Conservation (phyloP, 257 asterid genomes). For the Ballota nigra region DNA sequence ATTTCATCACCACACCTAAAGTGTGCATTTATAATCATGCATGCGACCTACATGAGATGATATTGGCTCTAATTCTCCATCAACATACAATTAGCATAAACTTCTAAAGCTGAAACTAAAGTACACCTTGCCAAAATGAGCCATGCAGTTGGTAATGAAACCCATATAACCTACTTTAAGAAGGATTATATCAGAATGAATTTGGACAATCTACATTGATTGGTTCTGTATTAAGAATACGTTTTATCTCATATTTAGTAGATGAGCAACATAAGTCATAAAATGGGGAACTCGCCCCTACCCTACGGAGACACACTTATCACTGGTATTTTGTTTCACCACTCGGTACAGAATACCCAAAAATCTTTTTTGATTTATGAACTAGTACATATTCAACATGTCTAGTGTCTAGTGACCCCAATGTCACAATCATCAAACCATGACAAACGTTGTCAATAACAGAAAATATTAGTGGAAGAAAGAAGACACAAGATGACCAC, state of each 20-base stretch:
- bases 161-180: neutral
- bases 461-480: neutral
- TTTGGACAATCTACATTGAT: neutral
- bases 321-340: neutral
- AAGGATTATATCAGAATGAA: neutral
- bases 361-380: neutral
- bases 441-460: neutral
- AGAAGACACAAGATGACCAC: neutral
- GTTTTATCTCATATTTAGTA: neutral
- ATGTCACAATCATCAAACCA: conserved; percentile 6
- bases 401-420: conserved; percentile 2
- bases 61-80: neutral
- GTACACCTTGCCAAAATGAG: neutral
- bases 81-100: neutral
- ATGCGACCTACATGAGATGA: neutral
- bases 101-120: neutral
- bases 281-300: neutral
- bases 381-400: neutral
- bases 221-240: neutral
- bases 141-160: neutral
- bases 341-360: neutral
- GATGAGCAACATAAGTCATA: neutral
- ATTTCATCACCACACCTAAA: no score
- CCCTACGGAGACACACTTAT: neutral
- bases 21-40: no score